Evolutionary conservation across 179 eudicot genomes (phyloP).

Genomic region (Spinacia oleracea): DNA sequence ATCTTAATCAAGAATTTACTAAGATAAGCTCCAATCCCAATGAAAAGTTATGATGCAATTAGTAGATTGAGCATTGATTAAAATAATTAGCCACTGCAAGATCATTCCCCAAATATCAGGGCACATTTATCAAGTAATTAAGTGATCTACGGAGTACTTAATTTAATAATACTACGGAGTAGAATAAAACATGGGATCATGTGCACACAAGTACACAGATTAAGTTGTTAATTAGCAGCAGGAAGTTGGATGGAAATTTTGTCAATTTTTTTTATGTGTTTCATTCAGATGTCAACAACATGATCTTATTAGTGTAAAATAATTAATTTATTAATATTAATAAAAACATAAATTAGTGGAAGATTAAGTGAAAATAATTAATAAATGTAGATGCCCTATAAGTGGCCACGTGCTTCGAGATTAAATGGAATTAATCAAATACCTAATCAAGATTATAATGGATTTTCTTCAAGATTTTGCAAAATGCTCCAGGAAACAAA

Average conservation of each 20-base stretch:
- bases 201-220: slow-evolving; percentile 26
- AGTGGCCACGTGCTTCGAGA: slow-evolving; percentile 41
- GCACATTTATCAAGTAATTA: background rate
- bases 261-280: slow-evolving; percentile 28
- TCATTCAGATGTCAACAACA: slow-evolving; percentile 32
- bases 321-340: background rate
- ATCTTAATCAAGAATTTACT: slow-evolving; percentile 5
- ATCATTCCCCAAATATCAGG: slow-evolving; percentile 14
- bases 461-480: slow-evolving; percentile 24
- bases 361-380: slow-evolving; percentile 9
- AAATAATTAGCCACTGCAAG: background rate
- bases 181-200: slow-evolving; percentile 34
- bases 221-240: slow-evolving; percentile 3
- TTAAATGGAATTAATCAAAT: slow-evolving; percentile 18
- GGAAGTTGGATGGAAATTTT: slow-evolving; percentile 30
- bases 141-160: background rate
- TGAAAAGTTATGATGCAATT: no score
- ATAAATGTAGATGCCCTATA: slow-evolving; percentile 24
- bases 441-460: slow-evolving; percentile 26
- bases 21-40: background rate
- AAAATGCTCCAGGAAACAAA: slow-evolving; percentile 15
- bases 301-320: background rate
- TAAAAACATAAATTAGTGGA: slow-evolving; percentile 17
- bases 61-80: background rate
- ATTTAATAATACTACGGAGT: no score